A percentile compares a stretch with the other conserved stretches of the same genome.
phyloP scores from a whole-genome alignment of 139 green algal genomes.

The Nannochloris sp. region DNA sequence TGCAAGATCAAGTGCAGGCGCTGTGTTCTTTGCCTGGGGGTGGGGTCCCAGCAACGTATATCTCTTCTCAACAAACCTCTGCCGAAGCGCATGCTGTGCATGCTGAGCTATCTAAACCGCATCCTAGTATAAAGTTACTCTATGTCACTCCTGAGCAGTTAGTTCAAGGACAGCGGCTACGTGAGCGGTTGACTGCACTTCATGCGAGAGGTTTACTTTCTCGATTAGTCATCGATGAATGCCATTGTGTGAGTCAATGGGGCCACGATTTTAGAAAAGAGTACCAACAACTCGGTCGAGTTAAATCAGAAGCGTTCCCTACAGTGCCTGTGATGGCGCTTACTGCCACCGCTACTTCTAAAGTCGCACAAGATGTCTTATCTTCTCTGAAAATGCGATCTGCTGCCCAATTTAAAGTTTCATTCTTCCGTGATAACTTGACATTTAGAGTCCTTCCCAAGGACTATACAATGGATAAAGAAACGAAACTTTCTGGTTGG shows the following conservation, averaged over 20 bases:
- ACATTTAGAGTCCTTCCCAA: conserved; percentile 46
- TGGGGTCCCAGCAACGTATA: conserved; percentile 66
- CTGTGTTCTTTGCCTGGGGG: conserved; percentile 38
- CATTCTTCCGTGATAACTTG: conserved; percentile 51
- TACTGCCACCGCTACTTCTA: conserved; percentile 64
- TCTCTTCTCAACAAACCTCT: conserved; percentile 60
- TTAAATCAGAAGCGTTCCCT: conserved; percentile 40
- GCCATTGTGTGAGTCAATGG: conserved; percentile 70
- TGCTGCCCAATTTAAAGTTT: conserved; percentile 38
- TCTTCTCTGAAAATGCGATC: conserved; percentile 50
- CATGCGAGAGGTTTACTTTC: conserved; percentile 33
- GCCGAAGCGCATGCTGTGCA: conserved; percentile 45
- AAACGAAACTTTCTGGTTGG: conserved; percentile 7
- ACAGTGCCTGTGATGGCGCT: conserved; percentile 54
- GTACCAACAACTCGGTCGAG: conserved; percentile 56
- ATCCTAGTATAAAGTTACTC: conserved; percentile 59
- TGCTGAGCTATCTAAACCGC: conserved; percentile 59
- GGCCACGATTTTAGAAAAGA: conserved; percentile 73
- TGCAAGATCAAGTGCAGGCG: conserved; percentile 79
- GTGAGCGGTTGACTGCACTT: conserved; percentile 17
- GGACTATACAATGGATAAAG: conserved; percentile 22
- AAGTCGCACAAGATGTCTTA: conserved; percentile 65
- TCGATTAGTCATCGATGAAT: conserved; percentile 68
- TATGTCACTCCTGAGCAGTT: conserved; percentile 84
- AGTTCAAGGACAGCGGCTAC: conserved; percentile 30